Evolutionary conservation across 2,329 filamentous ascomycete species (phyloP).

Genomic region (Venturiaceae sp.): DNA sequence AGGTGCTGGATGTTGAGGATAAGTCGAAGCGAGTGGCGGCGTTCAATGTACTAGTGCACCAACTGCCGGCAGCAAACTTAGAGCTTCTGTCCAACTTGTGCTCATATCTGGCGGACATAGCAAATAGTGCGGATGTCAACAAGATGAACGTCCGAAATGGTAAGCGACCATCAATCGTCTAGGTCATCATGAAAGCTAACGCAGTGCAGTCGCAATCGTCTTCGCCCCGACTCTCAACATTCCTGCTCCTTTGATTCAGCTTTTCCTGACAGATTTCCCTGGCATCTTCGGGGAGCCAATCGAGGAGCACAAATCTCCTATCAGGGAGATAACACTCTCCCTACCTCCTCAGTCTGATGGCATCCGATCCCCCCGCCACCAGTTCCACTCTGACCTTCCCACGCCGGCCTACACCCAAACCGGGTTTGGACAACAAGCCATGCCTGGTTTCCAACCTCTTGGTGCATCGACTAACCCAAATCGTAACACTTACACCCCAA

Average conservation of each 20-base stretch:
- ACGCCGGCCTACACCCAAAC: slow-evolving; percentile 53
- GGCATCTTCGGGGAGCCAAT: slow-evolving; percentile 70
- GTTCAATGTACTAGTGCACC: slow-evolving; percentile 69
- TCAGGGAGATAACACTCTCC: slow-evolving; percentile 34
- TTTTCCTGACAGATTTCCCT: slow-evolving; percentile 85
- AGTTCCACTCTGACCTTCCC: slow-evolving; percentile 58
- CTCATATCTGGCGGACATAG: slow-evolving; percentile 81
- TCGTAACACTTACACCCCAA: slow-evolving; percentile 2
- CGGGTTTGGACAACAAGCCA: slow-evolving; percentile 26
- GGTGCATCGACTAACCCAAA: not conserved
- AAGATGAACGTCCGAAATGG: slow-evolving; percentile 95
- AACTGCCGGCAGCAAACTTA: slow-evolving; percentile 70
- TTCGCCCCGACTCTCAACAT: slow-evolving; percentile 97
- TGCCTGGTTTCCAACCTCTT: slow-evolving; percentile 13
- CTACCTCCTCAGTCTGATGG: slow-evolving; percentile 39
- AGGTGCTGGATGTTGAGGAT: slow-evolving; percentile 62
- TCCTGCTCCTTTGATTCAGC: slow-evolving; percentile 83
- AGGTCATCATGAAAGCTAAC: not conserved
- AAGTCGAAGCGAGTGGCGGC: slow-evolving; percentile 66
- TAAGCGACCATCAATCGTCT: slow-evolving; percentile 15
- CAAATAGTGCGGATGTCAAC: slow-evolving; percentile 81
- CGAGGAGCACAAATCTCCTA: slow-evolving; percentile 37
- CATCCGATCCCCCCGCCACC: slow-evolving; percentile 53
- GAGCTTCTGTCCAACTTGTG: slow-evolving; percentile 77
- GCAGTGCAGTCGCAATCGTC: slow-evolving; percentile 68